Conservation (phyloP, 352 stramenopile species). For the Plasmopara halstedii region DNA sequence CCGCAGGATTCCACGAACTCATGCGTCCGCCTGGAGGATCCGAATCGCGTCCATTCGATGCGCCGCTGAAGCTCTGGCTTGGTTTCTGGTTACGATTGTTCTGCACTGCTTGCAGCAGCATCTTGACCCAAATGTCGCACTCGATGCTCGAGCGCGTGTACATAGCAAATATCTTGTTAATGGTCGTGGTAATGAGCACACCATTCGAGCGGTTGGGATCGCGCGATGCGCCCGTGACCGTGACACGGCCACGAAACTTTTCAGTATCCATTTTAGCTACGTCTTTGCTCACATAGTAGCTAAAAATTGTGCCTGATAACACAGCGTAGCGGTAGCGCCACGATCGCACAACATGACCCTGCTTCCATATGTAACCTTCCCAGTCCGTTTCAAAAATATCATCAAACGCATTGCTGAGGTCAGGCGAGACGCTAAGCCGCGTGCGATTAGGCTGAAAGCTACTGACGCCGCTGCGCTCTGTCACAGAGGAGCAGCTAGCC, state of each 20-base stretch:
- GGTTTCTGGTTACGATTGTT: slow-evolving; percentile 45
- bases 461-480: slow-evolving; percentile 33
- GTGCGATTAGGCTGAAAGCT: slow-evolving; percentile 24
- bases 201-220: slow-evolving; percentile 64
- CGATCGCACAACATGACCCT: slow-evolving; percentile 79
- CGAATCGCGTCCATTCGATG: slow-evolving; percentile 48
- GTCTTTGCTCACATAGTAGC: slow-evolving; percentile 80
- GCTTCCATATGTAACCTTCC: slow-evolving; percentile 85
- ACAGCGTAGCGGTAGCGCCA: slow-evolving; percentile 82
- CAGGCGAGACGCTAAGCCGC: slow-evolving; percentile 57
- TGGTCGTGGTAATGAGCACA: slow-evolving; percentile 79
- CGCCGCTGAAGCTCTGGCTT: slow-evolving; percentile 41
- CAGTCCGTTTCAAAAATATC: slow-evolving; percentile 84
- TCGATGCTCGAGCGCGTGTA: slow-evolving; percentile 76
- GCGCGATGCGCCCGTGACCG: slow-evolving; percentile 56
- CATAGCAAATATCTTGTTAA: slow-evolving; percentile 81
- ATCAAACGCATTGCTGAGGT: slow-evolving; percentile 65
- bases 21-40: slow-evolving; percentile 30
- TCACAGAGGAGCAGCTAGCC: slow-evolving; percentile 37
- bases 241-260: slow-evolving; percentile 77
- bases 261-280: slow-evolving; percentile 71
- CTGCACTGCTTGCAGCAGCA: slow-evolving; percentile 70
- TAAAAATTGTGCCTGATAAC: slow-evolving; percentile 70
- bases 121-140: slow-evolving; percentile 79
- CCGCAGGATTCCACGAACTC: slow-evolving; percentile 24